Conservation (phyloP, 345 rosid genomes). For the Lepidium sativum region DNA sequence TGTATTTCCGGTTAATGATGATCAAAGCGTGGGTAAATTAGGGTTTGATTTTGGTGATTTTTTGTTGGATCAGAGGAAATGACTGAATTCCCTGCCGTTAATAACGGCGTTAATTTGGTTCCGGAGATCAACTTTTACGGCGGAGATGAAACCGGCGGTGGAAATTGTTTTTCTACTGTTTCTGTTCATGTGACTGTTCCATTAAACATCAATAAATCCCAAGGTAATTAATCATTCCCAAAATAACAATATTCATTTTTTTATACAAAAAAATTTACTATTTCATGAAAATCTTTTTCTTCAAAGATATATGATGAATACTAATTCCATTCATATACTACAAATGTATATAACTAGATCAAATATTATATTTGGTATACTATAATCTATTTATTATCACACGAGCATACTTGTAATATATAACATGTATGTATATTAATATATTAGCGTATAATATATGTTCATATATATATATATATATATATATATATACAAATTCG, state of each 20-base stretch:
- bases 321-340: too few species aligned
- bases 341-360: too few species aligned
- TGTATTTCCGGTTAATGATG: conserved; percentile 31
- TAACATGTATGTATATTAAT: not conserved
- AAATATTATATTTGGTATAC: too few species aligned
- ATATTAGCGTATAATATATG: too few species aligned
- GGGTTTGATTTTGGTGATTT: conserved; percentile 18
- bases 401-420: too few species aligned
- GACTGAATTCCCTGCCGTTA: not conserved
- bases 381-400: too few species aligned
- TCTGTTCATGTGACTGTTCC: conserved; percentile 30
- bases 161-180: not conserved
- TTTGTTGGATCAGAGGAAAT: not conserved
- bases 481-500: too few species aligned
- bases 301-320: too few species aligned
- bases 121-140: conserved; percentile 6
- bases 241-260: not conserved
- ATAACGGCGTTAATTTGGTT: not conserved
- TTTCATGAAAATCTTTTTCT: too few species aligned
- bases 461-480: too few species aligned
- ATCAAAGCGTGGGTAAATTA: not conserved
- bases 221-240: conserved; percentile 29
- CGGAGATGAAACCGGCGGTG: not conserved
- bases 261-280: too few species aligned
- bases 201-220: conserved; percentile 30